Conservation (phyloP, 768 basidiomycete genomes). For the Suillus sp. region DNA sequence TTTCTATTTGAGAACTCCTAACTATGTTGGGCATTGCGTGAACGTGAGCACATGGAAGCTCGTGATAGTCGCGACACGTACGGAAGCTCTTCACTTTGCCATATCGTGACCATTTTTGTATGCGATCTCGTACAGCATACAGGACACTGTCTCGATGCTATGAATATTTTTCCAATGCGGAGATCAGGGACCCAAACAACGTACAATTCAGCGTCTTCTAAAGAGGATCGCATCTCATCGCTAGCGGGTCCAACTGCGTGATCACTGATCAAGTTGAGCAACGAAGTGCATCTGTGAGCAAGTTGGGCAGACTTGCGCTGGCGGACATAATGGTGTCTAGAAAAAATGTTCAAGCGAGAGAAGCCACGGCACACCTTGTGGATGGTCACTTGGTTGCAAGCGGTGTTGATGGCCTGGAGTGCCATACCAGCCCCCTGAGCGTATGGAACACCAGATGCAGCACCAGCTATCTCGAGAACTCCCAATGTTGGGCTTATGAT, state of each 20-base stretch:
- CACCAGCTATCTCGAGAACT: constrained; percentile 45
- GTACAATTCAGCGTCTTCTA: constrained; percentile 49
- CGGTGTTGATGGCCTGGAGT: constrained; percentile 45
- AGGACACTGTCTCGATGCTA: constrained; percentile 38
- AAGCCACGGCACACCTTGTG: constrained; percentile 53
- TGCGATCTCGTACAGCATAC: constrained; percentile 39
- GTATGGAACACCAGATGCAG: constrained; percentile 47
- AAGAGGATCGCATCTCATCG: constrained; percentile 40
- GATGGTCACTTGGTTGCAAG: constrained; percentile 48
- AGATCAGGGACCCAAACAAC: constrained; percentile 17
- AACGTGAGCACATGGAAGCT: background rate
- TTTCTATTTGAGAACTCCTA: constrained; percentile 46
- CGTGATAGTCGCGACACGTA: constrained; percentile 25
- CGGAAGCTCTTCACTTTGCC: constrained; percentile 41
- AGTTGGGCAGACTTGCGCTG: constrained; percentile 45
- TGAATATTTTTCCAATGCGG: constrained; percentile 3
- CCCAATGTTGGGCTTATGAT: constrained; percentile 24
- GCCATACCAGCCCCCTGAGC: constrained; percentile 45
- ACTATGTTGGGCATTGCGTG: constrained; percentile 40
- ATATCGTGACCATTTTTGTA: constrained; percentile 43
- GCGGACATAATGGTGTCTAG: constrained; percentile 1
- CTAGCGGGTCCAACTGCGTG: constrained; percentile 41
- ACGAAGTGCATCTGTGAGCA: constrained; percentile 41
- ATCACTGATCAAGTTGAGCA: constrained; percentile 44
- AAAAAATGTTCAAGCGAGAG: background rate